Base-by-base conservation (phyloP, 805 yeast genomes). In the Wickerhamomyces hampshirensis region DNA sequence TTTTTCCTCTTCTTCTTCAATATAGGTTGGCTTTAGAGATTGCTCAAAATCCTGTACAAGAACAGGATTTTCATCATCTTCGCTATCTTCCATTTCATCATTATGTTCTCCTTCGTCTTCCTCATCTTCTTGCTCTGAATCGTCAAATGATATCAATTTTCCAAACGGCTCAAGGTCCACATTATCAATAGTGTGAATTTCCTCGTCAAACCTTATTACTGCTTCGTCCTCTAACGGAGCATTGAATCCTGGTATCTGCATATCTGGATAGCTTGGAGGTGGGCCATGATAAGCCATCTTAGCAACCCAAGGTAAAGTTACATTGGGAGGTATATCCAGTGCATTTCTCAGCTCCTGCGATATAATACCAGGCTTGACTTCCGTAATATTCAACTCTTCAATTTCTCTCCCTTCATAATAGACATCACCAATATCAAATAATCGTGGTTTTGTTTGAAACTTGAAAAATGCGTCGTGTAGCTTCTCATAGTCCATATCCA, bases 381-480 rank as follows among this genome's bases (percentile, higher is more conserved):
- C 58, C 11, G 60, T 56, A 7, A 68, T 49, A 6, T 66, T 59
- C 16, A 59, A 59, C 18, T 71, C 79, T 33, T 69, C 74, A 11
- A 65, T 48, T 37, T 80, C 87, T 44, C 80, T 69, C 5, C 89
- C 91, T 53, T 89, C 97, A 49, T 71, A 83, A 58, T 76, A 87
- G 9, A 84, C 57, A 38, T 86, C 91, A 11, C 98, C 98, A 59
- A 68, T 80, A 2, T 65, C 68, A 16, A 75, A 68, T 33, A 91
- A 48, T 29, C 69, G 65, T 0, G 97, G 97, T 48, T 77, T 80
- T 0, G 79, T 67, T 51, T 91, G 96, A 50, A 73, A 64, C 53
- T 80, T 81, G 69, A 87, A 89, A 52, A 91, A 89, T 0, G 96
- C 95, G 56, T 85, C 84, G 53, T 86, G 79, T 15, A 91, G 59